Base-by-base conservation (phyloP, 1,284 basidiomycete genomes). In the Moesziomyces aphidis region DNA sequence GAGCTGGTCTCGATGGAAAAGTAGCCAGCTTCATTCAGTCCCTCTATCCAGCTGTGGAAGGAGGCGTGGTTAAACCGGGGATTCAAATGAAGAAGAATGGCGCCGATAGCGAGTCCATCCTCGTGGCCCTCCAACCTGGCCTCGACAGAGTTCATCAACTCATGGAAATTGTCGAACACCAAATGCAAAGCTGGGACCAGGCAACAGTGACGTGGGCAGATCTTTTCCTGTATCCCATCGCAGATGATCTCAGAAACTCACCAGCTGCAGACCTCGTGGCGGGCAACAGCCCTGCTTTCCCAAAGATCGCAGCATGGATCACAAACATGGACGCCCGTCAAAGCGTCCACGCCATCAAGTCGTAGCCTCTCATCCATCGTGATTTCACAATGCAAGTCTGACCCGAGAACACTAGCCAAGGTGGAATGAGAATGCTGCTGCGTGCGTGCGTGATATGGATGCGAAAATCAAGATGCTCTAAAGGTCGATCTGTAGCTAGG, bases 171-270 rank as follows among this genome's bases (percentile, higher is more conserved):
- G 52, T 76, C 5, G 70, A 76, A 34, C 4, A 17, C 0, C 65
- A 69, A 19, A 11, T 42, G 39, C 5, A 42, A 42, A n/a, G 1
- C 10, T 68, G 23, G 62, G 69, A 44, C 8, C 28, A 19, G 10
- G 19, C 19, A 24, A 10, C 13, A 0, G 8, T 69, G 7, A 61
- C 54, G 2, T 76, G 73, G 73, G 63, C 73, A 3, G 73, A 76
- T 28, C 58, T 76, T 1, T 76, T 76, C 65, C 57, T 76, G 17
- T 76, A 56, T 45, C 73, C 73, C 31, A 57, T 73, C 31, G 15
- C 73, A 10, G 65, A 64, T 55, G 69, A 76, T 48, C 44, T 76
- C 3, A 31, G 61, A 9, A 54, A 50, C 2, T 51, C 54, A 13
- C 65, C 69, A 6, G 63, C 60, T 0, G 55, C 24, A 4, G 22